phyloP scores from a whole-genome alignment of 805 yeast species.

The Ogataea ganodermae region DNA sequence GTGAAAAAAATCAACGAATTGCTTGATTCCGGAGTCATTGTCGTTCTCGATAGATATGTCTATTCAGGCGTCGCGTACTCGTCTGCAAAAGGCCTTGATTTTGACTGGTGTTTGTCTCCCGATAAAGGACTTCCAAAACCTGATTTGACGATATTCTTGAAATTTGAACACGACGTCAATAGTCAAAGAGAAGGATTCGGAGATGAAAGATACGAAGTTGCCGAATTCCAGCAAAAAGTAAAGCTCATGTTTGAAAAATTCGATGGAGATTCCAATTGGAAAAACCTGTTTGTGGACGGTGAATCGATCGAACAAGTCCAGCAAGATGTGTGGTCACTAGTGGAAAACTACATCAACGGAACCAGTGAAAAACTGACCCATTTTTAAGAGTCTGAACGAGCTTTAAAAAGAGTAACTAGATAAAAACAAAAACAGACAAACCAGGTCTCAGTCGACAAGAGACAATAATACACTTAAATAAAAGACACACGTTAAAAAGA shows the following conservation, averaged over 20 bases:
- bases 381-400: slow-evolving; percentile 14
- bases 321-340: slow-evolving; percentile 42
- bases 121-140: slow-evolving; percentile 87
- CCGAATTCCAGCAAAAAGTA: slow-evolving; percentile 74
- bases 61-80: slow-evolving; percentile 95
- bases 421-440: background rate
- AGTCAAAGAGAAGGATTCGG: slow-evolving; percentile 80
- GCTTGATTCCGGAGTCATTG: slow-evolving; percentile 53
- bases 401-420: background rate
- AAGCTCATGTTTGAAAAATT: slow-evolving; percentile 56
- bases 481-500: slow-evolving; percentile 5
- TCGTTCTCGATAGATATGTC: slow-evolving; percentile 83
- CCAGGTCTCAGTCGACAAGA: slow-evolving; percentile 1
- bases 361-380: slow-evolving; percentile 9
- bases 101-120: slow-evolving; percentile 78
- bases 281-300: slow-evolving; percentile 59
- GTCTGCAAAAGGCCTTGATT: slow-evolving; percentile 73
- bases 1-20: slow-evolving; percentile 45
- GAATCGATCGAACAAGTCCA: slow-evolving; percentile 58
- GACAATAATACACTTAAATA: slow-evolving; percentile 12
- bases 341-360: slow-evolving; percentile 24
- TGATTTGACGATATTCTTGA: slow-evolving; percentile 77
- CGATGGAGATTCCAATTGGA: slow-evolving; percentile 36
- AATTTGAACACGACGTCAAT: slow-evolving; percentile 51
- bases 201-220: slow-evolving; percentile 85